Evolutionary conservation across 768 basidiomycete genomes (phyloP), one percentile per base, ranked within the genome.

Genomic region (Suillus tomentosus): DNA sequence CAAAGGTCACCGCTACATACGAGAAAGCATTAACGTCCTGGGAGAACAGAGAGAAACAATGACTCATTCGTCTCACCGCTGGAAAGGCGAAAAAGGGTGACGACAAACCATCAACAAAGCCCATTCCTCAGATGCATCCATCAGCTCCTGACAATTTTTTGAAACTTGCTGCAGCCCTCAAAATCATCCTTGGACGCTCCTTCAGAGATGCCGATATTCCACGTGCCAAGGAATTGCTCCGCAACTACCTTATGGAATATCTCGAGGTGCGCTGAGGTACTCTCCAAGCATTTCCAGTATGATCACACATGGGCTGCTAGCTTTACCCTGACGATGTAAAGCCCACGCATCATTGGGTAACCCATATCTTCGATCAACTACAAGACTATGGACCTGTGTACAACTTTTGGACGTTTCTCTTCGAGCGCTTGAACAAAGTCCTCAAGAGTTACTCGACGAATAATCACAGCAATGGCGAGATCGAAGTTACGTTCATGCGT

Each of bases 351-450:
- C 17, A 45, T 19, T 19, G 43, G 43, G 43, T 45, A 19, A 45
- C 43, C 17, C 19, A 45, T 19, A 45, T 45, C n/a, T 45, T 45
- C 19, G 19, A 62, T 22, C 71, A 64, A 58, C 72, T 71, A 15
- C 54, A 60, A 0, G 68, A 73, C 59, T 76, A 67, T 55, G 73
- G 76, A 2, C 75, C 75, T 1, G 68, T 76, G 4, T 70, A 75
- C 51, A 69, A 67, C 0, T 76, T 76, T 62, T 77, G 77, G 76
- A 70, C 69, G 0, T 78, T 74, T 62, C 56, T 76, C 1, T 70
- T 69, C 39, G 76, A 78, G 47, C 67, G 76, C 0, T 60, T 78
- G 19, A 77, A 77, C 67, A 73, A 74, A 31, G 47, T 75, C 2
- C 66, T 77, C 45, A 76, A 76, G 65, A 62, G 65, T 34, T 72